Conservation (phyloP, 208 protist species). For the Crithidia fasciculata region DNA sequence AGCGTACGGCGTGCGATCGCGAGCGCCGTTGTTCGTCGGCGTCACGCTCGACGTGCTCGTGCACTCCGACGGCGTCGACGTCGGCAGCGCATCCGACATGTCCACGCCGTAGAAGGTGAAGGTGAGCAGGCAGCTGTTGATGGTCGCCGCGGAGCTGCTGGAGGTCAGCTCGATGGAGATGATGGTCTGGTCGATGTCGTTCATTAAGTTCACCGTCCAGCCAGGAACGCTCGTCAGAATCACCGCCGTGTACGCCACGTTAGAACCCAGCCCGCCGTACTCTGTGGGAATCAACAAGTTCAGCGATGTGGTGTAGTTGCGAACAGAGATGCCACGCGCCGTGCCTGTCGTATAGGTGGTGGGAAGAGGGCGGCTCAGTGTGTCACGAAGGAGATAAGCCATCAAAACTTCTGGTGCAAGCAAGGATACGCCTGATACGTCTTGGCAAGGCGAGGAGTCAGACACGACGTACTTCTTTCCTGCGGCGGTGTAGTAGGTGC, state of each 20-base stretch:
- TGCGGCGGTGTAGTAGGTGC: conserved; percentile 12
- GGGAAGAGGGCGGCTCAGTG: neutral
- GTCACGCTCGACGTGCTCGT: neutral
- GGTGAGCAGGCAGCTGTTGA: conserved; percentile 33
- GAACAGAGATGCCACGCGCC: conserved; percentile 13
- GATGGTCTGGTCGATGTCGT: neutral
- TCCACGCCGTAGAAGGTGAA: conserved; percentile 34
- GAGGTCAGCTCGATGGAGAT: conserved; percentile 26
- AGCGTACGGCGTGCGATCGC: too few species aligned
- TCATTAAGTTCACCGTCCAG: conserved; percentile 26
- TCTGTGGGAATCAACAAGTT: conserved; percentile 12
- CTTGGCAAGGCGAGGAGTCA: neutral
- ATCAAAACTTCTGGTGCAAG: too few species aligned
- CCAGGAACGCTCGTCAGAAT: neutral
- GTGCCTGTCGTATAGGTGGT: neutral
- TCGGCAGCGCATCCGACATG: conserved; percentile 10
- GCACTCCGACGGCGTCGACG: neutral
- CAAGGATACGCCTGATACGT: neutral
- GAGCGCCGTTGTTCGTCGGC: neutral
- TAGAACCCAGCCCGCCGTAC: conserved; percentile 24
- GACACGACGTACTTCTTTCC: conserved; percentile 7
- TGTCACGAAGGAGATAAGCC: too few species aligned
- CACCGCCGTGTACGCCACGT: neutral
- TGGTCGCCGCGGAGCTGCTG: neutral
- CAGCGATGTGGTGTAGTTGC: neutral